Evolutionary conservation across 305 asterid genomes (phyloP).

Genomic region (Caryopteris hybrid): DNA sequence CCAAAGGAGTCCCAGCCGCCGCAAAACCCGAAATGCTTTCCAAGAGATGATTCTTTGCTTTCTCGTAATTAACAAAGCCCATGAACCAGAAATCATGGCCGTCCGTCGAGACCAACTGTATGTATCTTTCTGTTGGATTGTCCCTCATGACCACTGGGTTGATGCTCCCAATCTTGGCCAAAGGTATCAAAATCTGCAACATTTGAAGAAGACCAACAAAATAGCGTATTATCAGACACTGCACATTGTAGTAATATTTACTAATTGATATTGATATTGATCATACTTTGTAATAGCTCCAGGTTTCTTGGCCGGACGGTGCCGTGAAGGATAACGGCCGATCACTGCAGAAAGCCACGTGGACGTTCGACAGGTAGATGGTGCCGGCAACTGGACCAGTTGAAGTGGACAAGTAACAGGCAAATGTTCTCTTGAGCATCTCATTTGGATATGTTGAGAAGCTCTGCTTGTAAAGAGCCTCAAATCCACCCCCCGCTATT

Average conservation of each 20-base stretch:
- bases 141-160: conserved; percentile 37
- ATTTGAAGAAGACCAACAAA: no score
- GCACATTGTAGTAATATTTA: no score
- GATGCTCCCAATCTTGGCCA: conserved; percentile 29
- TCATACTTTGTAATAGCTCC: conserved; percentile 45
- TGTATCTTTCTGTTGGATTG: conserved; percentile 28
- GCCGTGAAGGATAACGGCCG: conserved; percentile 40
- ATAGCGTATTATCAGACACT: no score
- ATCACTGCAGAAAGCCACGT: conserved; percentile 39
- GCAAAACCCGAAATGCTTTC: conserved; percentile 24
- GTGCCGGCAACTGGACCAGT: conserved; percentile 47
- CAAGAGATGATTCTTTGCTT: conserved; percentile 35
- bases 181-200: conserved; percentile 37
- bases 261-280: background rate
- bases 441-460: conserved; percentile 33
- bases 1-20: conserved; percentile 24
- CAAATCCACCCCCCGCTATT: conserved; percentile 47
- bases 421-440: conserved; percentile 34
- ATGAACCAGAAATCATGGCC: conserved; percentile 50
- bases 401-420: conserved; percentile 38
- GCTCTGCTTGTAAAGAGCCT: conserved; percentile 35
- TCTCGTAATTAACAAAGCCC: conserved; percentile 44
- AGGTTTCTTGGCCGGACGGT: conserved; percentile 35
- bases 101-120: conserved; percentile 31
- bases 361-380: conserved; percentile 31